Evolutionary conservation across 495 filamentous ascomycete species (phyloP).

Genomic region (Talaromyces borbonicus): DNA sequence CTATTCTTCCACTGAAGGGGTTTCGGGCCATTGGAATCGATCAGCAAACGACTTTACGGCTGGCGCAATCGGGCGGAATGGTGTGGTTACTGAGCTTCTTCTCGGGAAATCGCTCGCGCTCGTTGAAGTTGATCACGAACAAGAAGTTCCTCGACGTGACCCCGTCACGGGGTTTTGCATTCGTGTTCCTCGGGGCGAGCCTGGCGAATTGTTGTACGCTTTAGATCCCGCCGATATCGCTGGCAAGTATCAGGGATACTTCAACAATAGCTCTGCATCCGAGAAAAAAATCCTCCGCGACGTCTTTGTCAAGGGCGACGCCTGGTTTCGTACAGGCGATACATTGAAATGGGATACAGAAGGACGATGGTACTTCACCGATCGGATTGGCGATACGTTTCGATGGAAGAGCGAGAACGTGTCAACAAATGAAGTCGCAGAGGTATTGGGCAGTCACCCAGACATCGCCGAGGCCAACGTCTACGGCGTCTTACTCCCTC

Average conservation of each 20-base stretch:
- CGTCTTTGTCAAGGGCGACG: constrained; percentile 73
- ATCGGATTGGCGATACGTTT: constrained; percentile 90
- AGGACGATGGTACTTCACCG: constrained; percentile 73
- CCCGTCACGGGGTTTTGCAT: constrained; percentile 64
- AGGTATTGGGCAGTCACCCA: constrained; percentile 58
- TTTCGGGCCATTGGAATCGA: constrained; percentile 62
- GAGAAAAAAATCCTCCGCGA: constrained; percentile 69
- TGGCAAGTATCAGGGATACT: constrained; percentile 77
- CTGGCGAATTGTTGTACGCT: constrained; percentile 71
- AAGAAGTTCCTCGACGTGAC: constrained; percentile 60
- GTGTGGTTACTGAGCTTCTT: constrained; percentile 47
- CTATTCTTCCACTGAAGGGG: constrained; percentile 81
- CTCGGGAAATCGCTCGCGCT: constrained; percentile 43
- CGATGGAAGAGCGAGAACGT: constrained; percentile 96
- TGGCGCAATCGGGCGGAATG: constrained; percentile 77
- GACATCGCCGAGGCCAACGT: constrained; percentile 73
- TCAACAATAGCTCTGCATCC: constrained; percentile 63
- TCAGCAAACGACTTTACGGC: constrained; percentile 63
- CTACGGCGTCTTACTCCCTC: constrained; percentile 73
- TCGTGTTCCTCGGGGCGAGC: constrained; percentile 45
- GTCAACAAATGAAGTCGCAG: constrained; percentile 66
- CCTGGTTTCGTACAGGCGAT: constrained; percentile 82
- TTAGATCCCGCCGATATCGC: constrained; percentile 57
- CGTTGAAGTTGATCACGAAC: constrained; percentile 63
- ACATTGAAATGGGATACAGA: constrained; percentile 62